A percentile compares a stretch with the other conserved stretches of the same genome.
These are phyloP conservation scores for Ceratocystis eucalypticola DNA, from an alignment of 2,329 filamentous ascomycete species.

Conservation along the genomic window DNA sequence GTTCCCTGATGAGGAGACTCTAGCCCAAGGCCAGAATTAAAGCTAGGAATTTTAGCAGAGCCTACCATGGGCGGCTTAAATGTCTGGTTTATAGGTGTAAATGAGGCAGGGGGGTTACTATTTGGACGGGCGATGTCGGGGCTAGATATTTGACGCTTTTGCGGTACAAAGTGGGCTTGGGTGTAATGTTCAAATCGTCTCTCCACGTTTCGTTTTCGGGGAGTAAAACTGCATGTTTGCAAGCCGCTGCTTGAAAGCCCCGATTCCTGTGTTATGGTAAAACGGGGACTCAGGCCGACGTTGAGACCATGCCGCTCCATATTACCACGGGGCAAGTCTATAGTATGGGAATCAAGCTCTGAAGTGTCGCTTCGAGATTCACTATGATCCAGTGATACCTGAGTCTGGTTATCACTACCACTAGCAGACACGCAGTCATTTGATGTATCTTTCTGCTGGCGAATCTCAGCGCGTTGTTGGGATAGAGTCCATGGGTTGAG, in stretches of 20 bases:
- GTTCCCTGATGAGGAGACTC: not conserved
- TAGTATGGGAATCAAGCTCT: not conserved
- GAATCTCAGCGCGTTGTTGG: not conserved
- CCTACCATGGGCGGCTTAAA: not conserved
- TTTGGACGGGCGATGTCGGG: not conserved
- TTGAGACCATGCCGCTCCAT: not conserved
- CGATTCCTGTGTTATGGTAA: not conserved
- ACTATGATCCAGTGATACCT: not conserved
- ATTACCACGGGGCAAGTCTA: not conserved
- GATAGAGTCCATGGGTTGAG: conserved; percentile 10
- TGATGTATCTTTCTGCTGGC: not conserved
- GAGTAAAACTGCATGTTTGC: not conserved
- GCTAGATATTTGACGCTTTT: not conserved
- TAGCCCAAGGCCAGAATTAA: not conserved
- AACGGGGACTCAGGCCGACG: not conserved
- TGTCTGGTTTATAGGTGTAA: not conserved
- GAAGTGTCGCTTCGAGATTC: not conserved
- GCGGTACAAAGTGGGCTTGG: not conserved
- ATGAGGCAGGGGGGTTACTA: not conserved
- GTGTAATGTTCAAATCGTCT: not conserved
- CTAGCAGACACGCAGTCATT: not conserved
- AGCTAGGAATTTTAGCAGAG: not conserved
- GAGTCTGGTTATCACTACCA: not conserved
- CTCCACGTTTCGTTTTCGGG: not conserved
- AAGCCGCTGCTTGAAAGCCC: not conserved